Evolutionary conservation across 352 stramenopile species (phyloP).

Genomic region (Globisporangium recalcitrans): DNA sequence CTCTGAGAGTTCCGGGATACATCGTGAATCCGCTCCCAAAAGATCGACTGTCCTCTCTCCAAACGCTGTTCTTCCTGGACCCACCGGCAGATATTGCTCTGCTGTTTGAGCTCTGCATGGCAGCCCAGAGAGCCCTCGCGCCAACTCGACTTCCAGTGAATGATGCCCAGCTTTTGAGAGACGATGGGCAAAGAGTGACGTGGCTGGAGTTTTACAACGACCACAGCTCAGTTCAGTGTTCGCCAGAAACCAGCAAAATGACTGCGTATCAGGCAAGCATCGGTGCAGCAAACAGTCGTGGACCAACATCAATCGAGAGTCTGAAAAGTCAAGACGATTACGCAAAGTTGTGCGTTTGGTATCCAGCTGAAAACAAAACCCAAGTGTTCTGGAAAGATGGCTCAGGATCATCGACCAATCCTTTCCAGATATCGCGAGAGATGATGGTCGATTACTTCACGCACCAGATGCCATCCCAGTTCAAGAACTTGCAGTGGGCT

Average conservation of each 20-base stretch:
- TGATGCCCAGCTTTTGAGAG: neutral
- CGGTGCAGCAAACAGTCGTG: neutral
- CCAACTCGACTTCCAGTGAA: neutral
- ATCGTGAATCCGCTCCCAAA: slow-evolving; percentile 33
- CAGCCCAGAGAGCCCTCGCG: slow-evolving; percentile 33
- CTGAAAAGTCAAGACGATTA: slow-evolving; percentile 19
- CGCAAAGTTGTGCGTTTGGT: slow-evolving; percentile 32
- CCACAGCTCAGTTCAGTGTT: neutral
- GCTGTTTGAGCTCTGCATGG: slow-evolving; percentile 33
- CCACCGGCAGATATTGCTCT: slow-evolving; percentile 34
- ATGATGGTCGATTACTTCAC: slow-evolving; percentile 33
- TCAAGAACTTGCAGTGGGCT: slow-evolving; percentile 32
- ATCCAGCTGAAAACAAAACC: slow-evolving; percentile 18
- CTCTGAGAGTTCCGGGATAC: slow-evolving; percentile 23
- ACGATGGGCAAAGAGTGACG: slow-evolving; percentile 1
- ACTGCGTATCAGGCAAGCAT: neutral
- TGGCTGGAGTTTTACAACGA: slow-evolving; percentile 23
- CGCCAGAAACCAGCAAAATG: neutral
- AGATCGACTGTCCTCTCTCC: slow-evolving; percentile 16
- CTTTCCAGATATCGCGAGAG: slow-evolving; percentile 25
- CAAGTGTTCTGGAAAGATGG: slow-evolving; percentile 27
- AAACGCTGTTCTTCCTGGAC: slow-evolving; percentile 41
- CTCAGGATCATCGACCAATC: slow-evolving; percentile 23
- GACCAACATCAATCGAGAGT: slow-evolving; percentile 21
- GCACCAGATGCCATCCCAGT: slow-evolving; percentile 21